Evolutionary conservation across 495 filamentous ascomycete genomes (phyloP).

Genomic region (Penicillium samsonianum): DNA sequence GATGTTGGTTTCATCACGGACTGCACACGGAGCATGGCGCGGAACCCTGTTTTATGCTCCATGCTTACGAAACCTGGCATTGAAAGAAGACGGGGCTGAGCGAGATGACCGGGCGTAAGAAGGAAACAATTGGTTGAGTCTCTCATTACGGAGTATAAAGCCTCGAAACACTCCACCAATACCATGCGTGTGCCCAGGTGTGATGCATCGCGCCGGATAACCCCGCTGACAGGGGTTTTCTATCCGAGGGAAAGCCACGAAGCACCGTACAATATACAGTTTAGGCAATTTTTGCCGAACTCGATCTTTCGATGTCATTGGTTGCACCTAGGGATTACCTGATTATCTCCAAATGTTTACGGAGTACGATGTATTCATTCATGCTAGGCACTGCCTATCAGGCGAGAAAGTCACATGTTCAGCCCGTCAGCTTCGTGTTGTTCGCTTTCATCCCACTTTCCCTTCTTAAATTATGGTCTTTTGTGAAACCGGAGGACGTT

Average conservation of each 20-base stretch:
- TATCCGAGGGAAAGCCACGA: not conserved
- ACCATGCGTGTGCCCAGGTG: not conserved
- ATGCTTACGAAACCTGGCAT: constrained; percentile 45
- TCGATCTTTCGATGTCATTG: constrained; percentile 6
- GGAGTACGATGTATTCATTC: not conserved
- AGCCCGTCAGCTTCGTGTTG: constrained; percentile 2
- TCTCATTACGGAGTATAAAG: not conserved
- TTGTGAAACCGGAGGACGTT: not conserved
- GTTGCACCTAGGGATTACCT: not conserved
- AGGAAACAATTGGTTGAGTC: not conserved
- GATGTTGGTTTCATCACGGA: constrained; percentile 42
- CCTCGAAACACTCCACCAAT: not conserved
- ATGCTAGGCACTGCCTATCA: constrained; percentile 4
- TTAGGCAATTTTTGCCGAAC: constrained; percentile 20
- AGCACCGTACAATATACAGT: not conserved
- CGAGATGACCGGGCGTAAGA: constrained; percentile 16
- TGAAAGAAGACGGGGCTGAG: constrained; percentile 23
- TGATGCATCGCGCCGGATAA: constrained; percentile 1
- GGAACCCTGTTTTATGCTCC: constrained; percentile 50
- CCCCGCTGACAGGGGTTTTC: constrained; percentile 1
- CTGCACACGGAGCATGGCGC: constrained; percentile 38
- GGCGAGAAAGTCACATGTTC: constrained; percentile 1
- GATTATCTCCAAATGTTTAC: not conserved
- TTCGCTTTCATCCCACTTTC: not conserved
- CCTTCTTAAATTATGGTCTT: not conserved